Base-by-base conservation (phyloP, 768 basidiomycete species). In the Pisolithus orientalis region DNA sequence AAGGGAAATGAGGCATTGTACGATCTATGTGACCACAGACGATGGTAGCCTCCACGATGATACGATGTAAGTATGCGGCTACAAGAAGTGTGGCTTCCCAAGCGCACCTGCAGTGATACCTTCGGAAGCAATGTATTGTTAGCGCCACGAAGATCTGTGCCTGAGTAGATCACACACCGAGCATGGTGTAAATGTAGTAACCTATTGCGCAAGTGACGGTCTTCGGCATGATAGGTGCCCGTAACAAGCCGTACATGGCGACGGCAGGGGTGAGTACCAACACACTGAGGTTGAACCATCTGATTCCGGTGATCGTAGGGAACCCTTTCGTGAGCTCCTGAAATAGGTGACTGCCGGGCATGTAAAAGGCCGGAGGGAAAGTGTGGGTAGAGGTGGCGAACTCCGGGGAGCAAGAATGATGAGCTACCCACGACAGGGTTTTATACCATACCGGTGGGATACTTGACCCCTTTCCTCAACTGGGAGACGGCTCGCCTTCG, bases 141-240 rank as follows among this genome's bases (percentile, higher is more conserved):
- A 60, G 56, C 28, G 45, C 44, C 54, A 50, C 56, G 51, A 56
- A 52, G 52, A 34, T 34, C 4, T 3, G 52, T 56, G 42, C 21
- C 21, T 34, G 39, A 13, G 11, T 29, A 52, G 34, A 55, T 64
- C 8, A 42, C 75, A 62, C 65, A 83, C 90, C 87, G 55, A 94
- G 72, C 79, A 93, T 90, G n/a, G 89, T 88, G 69, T 87, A 87
- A 57, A 85, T 70, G 73, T 93, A 95, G 74, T 91, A 94, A 16
- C 77, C 61, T 27, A 79, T 65, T 16, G 82, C 70, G 70, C 84
- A 94, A 8, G 80, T 47, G 25, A 72, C 61, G 0, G 93, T 95
- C 62, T 76, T 70, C 47, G 61, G 63, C 50, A 73, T 68, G 39
- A 74, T 58, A 46, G 72, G 66, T 8, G 80, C 80, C 24, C 59